These are phyloP conservation scores for Candida tallmaniae DNA, from an alignment of 805 yeast species.

Conservation along the genomic window DNA sequence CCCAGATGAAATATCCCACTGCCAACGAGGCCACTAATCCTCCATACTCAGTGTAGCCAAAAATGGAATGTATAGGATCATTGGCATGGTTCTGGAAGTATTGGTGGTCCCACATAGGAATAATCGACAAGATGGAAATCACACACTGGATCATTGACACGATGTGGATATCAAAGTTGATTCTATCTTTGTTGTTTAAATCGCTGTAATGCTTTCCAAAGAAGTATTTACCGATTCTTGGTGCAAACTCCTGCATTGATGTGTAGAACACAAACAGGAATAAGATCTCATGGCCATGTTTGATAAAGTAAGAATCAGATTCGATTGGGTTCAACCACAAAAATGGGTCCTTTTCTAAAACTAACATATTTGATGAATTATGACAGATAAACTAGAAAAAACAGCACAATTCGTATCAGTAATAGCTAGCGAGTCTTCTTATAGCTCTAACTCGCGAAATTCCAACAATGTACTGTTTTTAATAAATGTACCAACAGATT, in stretches of 20 bases:
- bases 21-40: conserved; percentile 71
- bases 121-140: conserved; percentile 51
- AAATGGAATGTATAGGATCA: conserved; percentile 43
- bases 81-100: conserved; percentile 30
- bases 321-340: conserved; percentile 39
- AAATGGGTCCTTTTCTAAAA: conserved; percentile 36
- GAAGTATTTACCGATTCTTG: conserved; percentile 42
- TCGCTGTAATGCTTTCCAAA: conserved; percentile 54
- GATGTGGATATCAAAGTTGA: conserved; percentile 86
- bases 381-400: too few species aligned
- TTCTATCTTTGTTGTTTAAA: conserved; percentile 40
- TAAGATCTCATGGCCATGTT: conserved; percentile 76
- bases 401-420: too few species aligned
- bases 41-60: conserved; percentile 71
- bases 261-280: conserved; percentile 59
- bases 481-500: too few species aligned
- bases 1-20: conserved; percentile 91
- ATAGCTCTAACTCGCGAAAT: too few species aligned
- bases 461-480: too few species aligned
- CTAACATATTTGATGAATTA: too few species aligned
- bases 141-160: conserved; percentile 84
- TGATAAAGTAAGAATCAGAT: conserved; percentile 39
- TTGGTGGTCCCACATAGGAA: conserved; percentile 64
- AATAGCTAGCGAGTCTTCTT: too few species aligned
- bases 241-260: conserved; percentile 48